Base-by-base conservation (phyloP, 164 flowering plant genomes). In the Magnolia sinica region DNA sequence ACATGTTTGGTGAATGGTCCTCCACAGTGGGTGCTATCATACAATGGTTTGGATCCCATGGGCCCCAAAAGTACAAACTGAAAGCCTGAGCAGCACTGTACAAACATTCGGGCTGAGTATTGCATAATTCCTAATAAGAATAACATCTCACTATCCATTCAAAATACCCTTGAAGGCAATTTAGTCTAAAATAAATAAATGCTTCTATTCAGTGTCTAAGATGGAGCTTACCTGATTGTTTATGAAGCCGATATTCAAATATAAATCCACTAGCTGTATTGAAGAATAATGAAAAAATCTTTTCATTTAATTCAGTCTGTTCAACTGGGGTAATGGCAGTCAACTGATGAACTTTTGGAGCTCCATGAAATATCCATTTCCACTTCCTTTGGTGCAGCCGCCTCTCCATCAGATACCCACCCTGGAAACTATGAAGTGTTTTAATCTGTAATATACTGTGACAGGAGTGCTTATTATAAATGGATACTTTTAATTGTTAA, bases 341-440 rank as follows among this genome's bases (percentile, higher is more conserved):
- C 77, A 94, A 77, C 2, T 70, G 80, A 66, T 91, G 88, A 55
- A 83, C 81, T 58, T 84, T 75, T n/a, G 95, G 93, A 79, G 86
- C 85, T 83, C 87, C 92, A 84, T 94, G 97, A 67, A 78, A 66
- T 23, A 89, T 81, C 98, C 98, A 94, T 82, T 87, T 91, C 98
- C 98, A 92, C 78, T 91, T 94, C 84, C 95, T 88, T 73, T 88
- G 91, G 71, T 90, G 85, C 70, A 90, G 70, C 70, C 90, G 73
- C 76, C 98, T 88, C 81, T 94, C 98, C 31, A 89, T 83, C 84
- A 92, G 82, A 72, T 79, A 52, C 20, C 96, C 97, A 52, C 80
- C 88, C 98, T 93, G 90, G 65, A 75, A 29, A 58, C 64, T 63
- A 24, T 50, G 7, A 78, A 66, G 24, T 51, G 37, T 24, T 66